These are phyloP conservation scores for Acanthamoeba sp. DNA, from an alignment of 208 protist species.

Conservation along the genomic window DNA sequence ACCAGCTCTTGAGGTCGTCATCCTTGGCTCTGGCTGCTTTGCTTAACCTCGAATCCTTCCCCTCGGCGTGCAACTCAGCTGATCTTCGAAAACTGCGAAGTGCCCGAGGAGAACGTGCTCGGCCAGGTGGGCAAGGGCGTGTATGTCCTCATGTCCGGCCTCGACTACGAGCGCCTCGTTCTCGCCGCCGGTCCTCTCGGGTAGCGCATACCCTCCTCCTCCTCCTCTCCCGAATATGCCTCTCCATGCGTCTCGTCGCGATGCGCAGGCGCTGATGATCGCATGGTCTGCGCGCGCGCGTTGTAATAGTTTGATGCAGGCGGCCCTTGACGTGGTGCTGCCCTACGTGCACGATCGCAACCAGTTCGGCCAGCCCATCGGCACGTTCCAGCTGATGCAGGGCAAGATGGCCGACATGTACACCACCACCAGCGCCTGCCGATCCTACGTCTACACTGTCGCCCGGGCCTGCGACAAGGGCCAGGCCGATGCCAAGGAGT, in stretches of 20 bases:
- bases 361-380: conserved; percentile 94
- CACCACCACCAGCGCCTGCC: conserved; percentile 91
- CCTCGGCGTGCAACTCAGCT: conserved; percentile 62
- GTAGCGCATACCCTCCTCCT: conserved; percentile 21
- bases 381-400: conserved; percentile 96
- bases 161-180: conserved; percentile 92
- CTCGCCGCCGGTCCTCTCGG: conserved; percentile 90
- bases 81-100: conserved; percentile 83
- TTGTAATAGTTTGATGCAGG: conserved; percentile 88
- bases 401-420: conserved; percentile 96
- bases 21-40: too few species aligned
- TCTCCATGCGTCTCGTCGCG: not conserved
- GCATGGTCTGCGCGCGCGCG: not conserved
- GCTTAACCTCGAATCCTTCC: too few species aligned
- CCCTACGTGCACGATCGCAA: conserved; percentile 93
- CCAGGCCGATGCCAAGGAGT: conserved; percentile 85
- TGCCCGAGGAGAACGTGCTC: conserved; percentile 89
- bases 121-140: conserved; percentile 88
- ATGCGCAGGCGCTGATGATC: not conserved
- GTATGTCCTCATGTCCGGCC: conserved; percentile 92
- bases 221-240: not conserved
- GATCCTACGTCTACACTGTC: conserved; percentile 94
- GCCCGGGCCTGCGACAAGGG: conserved; percentile 89
- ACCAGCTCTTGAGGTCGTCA: too few species aligned
- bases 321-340: conserved; percentile 89